A percentile compares a stretch with the other conserved stretches of the same genome.
These are phyloP conservation scores for Beta lomatogona DNA, from an alignment of 179 eudicot species.

Conservation along the genomic window DNA sequence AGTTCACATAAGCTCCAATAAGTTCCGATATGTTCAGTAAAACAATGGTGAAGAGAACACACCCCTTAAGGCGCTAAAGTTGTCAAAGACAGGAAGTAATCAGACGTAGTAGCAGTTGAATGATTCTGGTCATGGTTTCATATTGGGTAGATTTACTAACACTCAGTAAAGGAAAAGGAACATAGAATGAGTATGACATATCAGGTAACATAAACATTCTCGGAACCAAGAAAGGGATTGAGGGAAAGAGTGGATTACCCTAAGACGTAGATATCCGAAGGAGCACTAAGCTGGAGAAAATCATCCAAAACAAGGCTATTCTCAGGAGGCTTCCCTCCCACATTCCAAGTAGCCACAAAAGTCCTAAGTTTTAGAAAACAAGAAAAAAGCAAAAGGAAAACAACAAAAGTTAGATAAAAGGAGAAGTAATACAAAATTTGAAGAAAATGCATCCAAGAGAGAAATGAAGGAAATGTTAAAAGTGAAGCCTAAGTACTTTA, in stretches of 20 bases:
- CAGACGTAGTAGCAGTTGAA: background rate
- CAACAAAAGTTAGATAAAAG: background rate
- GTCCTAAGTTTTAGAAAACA: conserved; percentile 30
- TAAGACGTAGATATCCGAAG: conserved; percentile 59
- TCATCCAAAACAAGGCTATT: conserved; percentile 54
- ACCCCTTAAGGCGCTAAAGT: background rate
- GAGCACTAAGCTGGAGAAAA: conserved; percentile 49
- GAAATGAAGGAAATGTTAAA: conserved; percentile 2
- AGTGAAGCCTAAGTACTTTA: conserved; percentile 33
- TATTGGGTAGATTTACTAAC: background rate
- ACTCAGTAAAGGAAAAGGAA: background rate
- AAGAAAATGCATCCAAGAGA: background rate
- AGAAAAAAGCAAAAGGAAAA: background rate
- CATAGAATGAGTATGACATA: background rate
- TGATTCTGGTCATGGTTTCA: background rate
- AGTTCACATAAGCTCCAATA: too few species aligned
- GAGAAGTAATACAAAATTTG: background rate
- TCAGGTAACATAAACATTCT: background rate
- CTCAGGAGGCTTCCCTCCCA: conserved; percentile 64
- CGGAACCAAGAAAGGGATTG: too few species aligned
- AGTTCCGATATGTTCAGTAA: too few species aligned
- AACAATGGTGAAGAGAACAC: too few species aligned
- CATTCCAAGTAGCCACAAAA: conserved; percentile 75
- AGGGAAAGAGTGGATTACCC: conserved; percentile 42
- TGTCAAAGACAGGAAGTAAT: background rate